Evolutionary conservation across 176 grass and related monocot genomes (phyloP).

Genomic region (Pharus latifolius): DNA sequence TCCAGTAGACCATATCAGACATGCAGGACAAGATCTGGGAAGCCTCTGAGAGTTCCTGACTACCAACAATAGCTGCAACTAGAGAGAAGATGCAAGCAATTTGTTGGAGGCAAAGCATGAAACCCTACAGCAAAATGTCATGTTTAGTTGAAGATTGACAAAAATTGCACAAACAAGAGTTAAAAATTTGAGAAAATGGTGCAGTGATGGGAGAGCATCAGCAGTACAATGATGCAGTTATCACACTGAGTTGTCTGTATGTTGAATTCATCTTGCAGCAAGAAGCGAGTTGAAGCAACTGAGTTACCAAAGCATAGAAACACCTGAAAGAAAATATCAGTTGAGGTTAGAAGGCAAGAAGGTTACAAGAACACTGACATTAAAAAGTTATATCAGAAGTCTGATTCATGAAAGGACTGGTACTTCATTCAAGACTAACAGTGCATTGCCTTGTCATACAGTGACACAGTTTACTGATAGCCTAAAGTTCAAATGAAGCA

Average conservation of each 20-base stretch:
- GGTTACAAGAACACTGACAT: background rate
- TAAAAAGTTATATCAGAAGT: background rate
- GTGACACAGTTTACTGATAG: background rate
- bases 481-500: background rate
- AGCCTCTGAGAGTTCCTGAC: conserved; percentile 67
- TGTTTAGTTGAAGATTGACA: background rate
- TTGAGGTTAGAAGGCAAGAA: background rate
- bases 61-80: conserved; percentile 81
- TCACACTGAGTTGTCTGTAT: conserved; percentile 98
- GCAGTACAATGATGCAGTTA: conserved; percentile 90
- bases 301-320: conserved; percentile 92
- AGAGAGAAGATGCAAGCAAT: conserved; percentile 93
- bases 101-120: conserved; percentile 95
- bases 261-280: conserved; percentile 99
- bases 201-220: background rate
- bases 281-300: conserved; percentile 91
- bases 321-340: conserved; percentile 45
- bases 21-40: conserved; percentile 83
- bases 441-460: background rate
- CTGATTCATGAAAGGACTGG: background rate
- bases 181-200: conserved; percentile 11
- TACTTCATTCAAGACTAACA: background rate
- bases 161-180: background rate
- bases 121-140: conserved; percentile 50
- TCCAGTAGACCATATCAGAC: conserved; percentile 85